phyloP scores from a whole-genome alignment of 2,329 filamentous ascomycete species.

The Phialophora tarda region DNA sequence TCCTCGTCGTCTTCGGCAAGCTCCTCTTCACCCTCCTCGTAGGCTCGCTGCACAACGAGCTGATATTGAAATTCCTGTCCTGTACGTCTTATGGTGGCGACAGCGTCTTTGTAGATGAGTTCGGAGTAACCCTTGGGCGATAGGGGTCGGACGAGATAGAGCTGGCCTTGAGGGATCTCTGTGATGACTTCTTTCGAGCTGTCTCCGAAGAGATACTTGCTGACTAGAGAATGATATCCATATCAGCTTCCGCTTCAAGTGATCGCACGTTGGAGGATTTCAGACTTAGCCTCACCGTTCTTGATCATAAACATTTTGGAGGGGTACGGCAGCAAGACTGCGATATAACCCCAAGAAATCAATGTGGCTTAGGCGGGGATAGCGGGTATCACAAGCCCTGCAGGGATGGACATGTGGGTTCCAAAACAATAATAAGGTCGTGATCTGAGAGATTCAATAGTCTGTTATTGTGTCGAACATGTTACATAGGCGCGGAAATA shows the following conservation, averaged over 20 bases:
- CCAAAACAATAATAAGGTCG: background rate
- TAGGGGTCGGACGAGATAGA: slow-evolving; percentile 92
- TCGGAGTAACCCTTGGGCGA: slow-evolving; percentile 98
- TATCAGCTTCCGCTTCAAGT: slow-evolving; percentile 13
- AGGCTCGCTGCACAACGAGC: slow-evolving; percentile 92
- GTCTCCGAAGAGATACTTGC: slow-evolving; percentile 90
- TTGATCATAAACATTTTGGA: slow-evolving; percentile 62
- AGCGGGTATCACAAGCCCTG: background rate
- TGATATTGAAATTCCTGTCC: slow-evolving; percentile 97
- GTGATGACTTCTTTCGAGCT: slow-evolving; percentile 89
- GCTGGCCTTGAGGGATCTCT: slow-evolving; percentile 92
- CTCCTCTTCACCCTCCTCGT: slow-evolving; percentile 96
- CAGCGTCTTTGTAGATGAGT: slow-evolving; percentile 97
- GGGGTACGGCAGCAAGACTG: slow-evolving; percentile 17
- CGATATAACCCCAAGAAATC: background rate
- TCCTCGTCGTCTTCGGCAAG: slow-evolving; percentile 90
- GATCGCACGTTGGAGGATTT: slow-evolving; percentile 29
- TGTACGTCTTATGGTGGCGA: slow-evolving; percentile 87
- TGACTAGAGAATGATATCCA: slow-evolving; percentile 63
- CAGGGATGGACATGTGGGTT: background rate
- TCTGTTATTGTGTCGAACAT: background rate
- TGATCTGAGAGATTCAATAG: background rate
- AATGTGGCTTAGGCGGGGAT: background rate
- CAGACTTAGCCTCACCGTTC: slow-evolving; percentile 53
- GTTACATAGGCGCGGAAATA: background rate